phyloP scores from a whole-genome alignment of 371 early-diverging fungal species.

The Haplosporangium sp. region DNA sequence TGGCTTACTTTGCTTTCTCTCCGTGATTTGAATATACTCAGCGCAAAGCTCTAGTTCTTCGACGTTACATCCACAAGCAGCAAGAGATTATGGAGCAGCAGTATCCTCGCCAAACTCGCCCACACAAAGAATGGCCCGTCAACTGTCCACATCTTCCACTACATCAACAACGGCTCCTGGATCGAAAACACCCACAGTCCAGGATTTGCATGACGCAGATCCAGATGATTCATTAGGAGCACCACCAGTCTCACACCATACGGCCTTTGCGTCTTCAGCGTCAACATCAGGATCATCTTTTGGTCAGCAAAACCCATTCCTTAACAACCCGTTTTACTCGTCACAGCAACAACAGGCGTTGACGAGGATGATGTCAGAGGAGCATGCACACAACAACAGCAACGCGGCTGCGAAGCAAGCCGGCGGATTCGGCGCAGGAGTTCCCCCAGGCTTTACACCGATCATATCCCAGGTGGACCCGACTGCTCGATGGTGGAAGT shows the following conservation, averaged over 20 bases:
- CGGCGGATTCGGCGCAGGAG: too few relatives aligned
- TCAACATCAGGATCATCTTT: slow-evolving; percentile 7
- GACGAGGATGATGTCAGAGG: slow-evolving; percentile 41
- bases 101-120: slow-evolving; percentile 1
- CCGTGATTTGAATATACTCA: too few relatives aligned
- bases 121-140: slow-evolving; percentile 14
- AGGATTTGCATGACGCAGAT: slow-evolving; percentile 39
- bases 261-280: not conserved
- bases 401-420: slow-evolving; percentile 26
- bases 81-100: not conserved
- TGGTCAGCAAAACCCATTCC: slow-evolving; percentile 16
- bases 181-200: slow-evolving; percentile 3
- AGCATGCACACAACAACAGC: slow-evolving; percentile 29
- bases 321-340: slow-evolving; percentile 28
- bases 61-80: too few relatives aligned
- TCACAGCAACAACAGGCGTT: slow-evolving; percentile 39
- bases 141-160: not conserved
- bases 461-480: slow-evolving; percentile 51
- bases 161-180: slow-evolving; percentile 17
- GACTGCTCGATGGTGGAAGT: slow-evolving; percentile 62
- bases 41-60: too few relatives aligned
- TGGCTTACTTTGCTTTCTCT: too few relatives aligned
- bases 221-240: slow-evolving; percentile 53
- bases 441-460: slow-evolving; percentile 49
- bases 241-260: slow-evolving; percentile 25